Conservation (phyloP, 73 alveolate species). For the Stentor roeselii region DNA sequence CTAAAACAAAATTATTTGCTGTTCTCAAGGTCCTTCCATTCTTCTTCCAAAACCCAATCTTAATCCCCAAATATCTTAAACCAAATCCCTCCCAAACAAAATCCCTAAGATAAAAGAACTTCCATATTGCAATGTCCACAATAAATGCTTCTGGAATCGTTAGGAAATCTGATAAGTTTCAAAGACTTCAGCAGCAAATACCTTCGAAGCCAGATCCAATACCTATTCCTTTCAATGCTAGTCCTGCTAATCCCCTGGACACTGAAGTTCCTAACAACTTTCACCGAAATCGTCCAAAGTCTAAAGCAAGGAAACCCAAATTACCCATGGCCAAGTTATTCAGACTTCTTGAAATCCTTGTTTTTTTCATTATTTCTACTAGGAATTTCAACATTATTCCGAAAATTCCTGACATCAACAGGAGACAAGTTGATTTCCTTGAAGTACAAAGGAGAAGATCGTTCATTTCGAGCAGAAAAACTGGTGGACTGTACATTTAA, state of each 20-base stretch:
- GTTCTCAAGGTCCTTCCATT: not conserved
- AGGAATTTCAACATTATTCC: not conserved
- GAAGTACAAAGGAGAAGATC: not conserved
- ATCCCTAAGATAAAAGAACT: not conserved
- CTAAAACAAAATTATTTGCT: no score
- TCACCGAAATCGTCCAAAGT: not conserved
- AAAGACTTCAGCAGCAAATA: not conserved
- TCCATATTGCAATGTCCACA: not conserved
- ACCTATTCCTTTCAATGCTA: not conserved
- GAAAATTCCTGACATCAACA: not conserved
- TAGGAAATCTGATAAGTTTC: not conserved
- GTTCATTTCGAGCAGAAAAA: not conserved
- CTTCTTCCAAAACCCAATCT: not conserved
- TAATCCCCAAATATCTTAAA: not conserved
- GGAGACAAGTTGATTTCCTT: not conserved
- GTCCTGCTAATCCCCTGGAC: not conserved
- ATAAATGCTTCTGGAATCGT: not conserved
- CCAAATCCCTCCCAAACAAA: not conserved
- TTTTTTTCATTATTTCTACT: not conserved
- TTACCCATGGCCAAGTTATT: not conserved
- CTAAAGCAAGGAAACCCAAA: not conserved
- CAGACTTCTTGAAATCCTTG: not conserved
- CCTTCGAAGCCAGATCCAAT: not conserved
- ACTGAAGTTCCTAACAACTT: not conserved
- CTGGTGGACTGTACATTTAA: conserved; percentile 5